Evolutionary conservation across 805 yeast species (phyloP).

Genomic region (Barnettozyma salicaria): DNA sequence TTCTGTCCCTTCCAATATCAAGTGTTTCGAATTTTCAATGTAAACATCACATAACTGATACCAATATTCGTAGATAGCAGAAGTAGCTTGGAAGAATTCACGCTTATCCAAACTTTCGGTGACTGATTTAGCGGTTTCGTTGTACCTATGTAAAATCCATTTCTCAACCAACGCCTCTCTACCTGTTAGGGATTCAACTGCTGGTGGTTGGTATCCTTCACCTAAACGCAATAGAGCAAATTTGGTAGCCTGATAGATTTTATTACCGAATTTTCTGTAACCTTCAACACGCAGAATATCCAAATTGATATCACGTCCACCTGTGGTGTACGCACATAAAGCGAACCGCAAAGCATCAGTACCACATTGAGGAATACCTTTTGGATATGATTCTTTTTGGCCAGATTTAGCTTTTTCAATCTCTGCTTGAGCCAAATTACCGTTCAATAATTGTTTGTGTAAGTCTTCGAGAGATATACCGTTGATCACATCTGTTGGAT

Average conservation of each 20-base stretch:
- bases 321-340: conserved; percentile 95
- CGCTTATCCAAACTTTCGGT: conserved; percentile 69
- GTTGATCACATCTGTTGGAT: conserved; percentile 87
- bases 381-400: conserved; percentile 85
- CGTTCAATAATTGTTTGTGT: conserved; percentile 68
- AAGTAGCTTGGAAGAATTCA: conserved; percentile 85
- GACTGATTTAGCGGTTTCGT: conserved; percentile 59
- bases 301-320: conserved; percentile 96
- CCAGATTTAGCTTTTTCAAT: conserved; percentile 82
- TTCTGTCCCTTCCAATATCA: conserved; percentile 86
- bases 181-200: conserved; percentile 56
- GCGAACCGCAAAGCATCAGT: conserved; percentile 98
- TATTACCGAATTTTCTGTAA: conserved; percentile 98
- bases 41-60: conserved; percentile 93
- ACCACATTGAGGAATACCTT: conserved; percentile 99
- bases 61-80: conserved; percentile 91
- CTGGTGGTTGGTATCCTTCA: conserved; percentile 79
- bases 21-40: conserved; percentile 92
- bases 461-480: conserved; percentile 80
- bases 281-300: conserved; percentile 97
- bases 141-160: conserved; percentile 90
- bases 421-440: conserved; percentile 89
- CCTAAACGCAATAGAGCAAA: conserved; percentile 93
- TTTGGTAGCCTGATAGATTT: conserved; percentile 98
- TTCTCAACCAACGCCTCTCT: conserved; percentile 88